A percentile compares a stretch with the other conserved stretches of the same genome.
Evolutionary conservation across 768 basidiomycete species (phyloP).

Genomic region (Podaxis sp.): DNA sequence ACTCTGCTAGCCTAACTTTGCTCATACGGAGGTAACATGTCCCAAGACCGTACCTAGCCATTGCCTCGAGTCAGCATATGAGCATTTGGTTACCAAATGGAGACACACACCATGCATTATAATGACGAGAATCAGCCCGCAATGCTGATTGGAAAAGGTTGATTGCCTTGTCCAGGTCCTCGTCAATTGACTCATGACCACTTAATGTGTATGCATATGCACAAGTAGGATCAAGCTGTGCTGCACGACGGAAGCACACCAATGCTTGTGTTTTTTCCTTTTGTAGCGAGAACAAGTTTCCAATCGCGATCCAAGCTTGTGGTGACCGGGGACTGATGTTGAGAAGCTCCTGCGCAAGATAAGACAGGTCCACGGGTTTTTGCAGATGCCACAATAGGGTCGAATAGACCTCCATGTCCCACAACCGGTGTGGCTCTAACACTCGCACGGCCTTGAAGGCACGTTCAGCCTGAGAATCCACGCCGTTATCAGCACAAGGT

Average conservation of each 20-base stretch:
- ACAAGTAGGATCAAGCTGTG: conserved; percentile 82
- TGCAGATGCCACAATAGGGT: conserved; percentile 95
- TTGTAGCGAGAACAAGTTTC: conserved; percentile 92
- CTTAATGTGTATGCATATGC: conserved; percentile 96
- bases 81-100: conserved; percentile 12
- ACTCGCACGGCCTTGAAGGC: conserved; percentile 78
- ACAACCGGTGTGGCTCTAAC: conserved; percentile 86
- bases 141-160: conserved; percentile 90
- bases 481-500: conserved; percentile 24
- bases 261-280: conserved; percentile 92
- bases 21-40: conserved; percentile 94
- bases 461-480: conserved; percentile 68
- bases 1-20: conserved; percentile 90
- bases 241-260: conserved; percentile 90
- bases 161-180: conserved; percentile 90
- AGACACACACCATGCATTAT: conserved; percentile 88
- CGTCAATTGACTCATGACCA: conserved; percentile 95
- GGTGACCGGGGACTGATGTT: conserved; percentile 78
- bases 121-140: conserved; percentile 88
- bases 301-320: conserved; percentile 94
- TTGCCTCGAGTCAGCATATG: conserved; percentile 12
- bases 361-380: conserved; percentile 79
- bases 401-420: conserved; percentile 95
- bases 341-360: conserved; percentile 89
- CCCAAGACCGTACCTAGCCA: conserved; percentile 92